A percentile compares a stretch with the other conserved stretches of the same genome.
These are phyloP conservation scores for Leptographium procerum DNA, from an alignment of 2,329 filamentous ascomycete genomes.

Conservation along the genomic window DNA sequence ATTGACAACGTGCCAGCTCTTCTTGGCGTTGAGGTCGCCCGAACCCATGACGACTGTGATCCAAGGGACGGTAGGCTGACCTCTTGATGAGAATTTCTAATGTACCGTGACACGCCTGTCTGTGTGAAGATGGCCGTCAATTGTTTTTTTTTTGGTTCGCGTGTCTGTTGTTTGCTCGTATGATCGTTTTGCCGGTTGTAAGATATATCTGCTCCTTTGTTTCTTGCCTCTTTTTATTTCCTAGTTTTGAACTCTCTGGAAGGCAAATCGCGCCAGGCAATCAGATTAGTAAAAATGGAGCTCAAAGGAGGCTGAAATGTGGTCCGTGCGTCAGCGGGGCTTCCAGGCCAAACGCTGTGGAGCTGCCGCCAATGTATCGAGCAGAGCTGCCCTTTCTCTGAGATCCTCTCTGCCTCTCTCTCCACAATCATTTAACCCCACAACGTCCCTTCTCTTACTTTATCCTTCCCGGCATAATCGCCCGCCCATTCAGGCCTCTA, in stretches of 20 bases:
- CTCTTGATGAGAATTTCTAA: too few relatives aligned
- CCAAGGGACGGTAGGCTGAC: too few relatives aligned
- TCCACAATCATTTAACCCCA: neutral
- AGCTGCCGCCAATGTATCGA: neutral
- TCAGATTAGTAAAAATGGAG: neutral
- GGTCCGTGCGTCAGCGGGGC: conserved; percentile 6
- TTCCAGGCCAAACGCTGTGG: too few relatives aligned
- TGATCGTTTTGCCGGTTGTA: neutral
- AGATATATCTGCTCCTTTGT: too few relatives aligned
- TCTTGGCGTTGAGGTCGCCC: conserved; percentile 90
- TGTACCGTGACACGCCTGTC: too few relatives aligned
- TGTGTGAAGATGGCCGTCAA: too few relatives aligned
- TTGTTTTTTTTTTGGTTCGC: too few relatives aligned
- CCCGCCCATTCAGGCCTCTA: too few relatives aligned
- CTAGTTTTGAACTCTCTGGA: too few relatives aligned
- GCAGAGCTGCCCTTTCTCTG: neutral
- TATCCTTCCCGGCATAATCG: neutral
- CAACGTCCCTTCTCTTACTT: neutral
- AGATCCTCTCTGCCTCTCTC: too few relatives aligned
- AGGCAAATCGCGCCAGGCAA: too few relatives aligned
- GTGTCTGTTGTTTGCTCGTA: too few relatives aligned
- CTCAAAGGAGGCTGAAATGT: conserved; percentile 4
- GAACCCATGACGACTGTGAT: conserved; percentile 48
- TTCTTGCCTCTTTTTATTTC: neutral
- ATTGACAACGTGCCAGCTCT: conserved; percentile 86